Evolutionary conservation across 306 rosid genomes (phyloP).

Genomic region (Malus asiatica): DNA sequence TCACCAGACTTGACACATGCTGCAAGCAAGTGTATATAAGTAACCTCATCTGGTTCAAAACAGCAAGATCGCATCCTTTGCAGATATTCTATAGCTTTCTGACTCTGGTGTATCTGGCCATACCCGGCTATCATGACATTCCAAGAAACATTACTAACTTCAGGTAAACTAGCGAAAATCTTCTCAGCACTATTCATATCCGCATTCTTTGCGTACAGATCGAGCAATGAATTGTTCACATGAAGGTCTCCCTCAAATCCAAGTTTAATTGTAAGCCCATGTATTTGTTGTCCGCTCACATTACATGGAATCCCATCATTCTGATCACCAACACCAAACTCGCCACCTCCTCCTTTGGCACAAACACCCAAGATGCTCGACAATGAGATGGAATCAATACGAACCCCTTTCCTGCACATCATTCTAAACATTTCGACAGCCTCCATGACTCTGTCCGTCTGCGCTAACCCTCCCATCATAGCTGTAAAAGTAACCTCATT

Average conservation of each 20-base stretch:
- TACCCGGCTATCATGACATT: constrained; percentile 69
- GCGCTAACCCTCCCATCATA: constrained; percentile 55
- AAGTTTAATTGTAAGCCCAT: constrained; percentile 45
- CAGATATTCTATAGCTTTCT: constrained; percentile 44
- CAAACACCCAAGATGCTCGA: constrained; percentile 53
- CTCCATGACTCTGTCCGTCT: constrained; percentile 34
- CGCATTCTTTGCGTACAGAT: constrained; percentile 57
- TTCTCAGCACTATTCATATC: constrained; percentile 57
- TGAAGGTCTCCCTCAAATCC: constrained; percentile 65
- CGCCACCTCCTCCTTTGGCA: constrained; percentile 38
- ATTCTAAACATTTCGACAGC: constrained; percentile 46
- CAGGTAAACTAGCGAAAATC: constrained; percentile 38
- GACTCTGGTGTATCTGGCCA: constrained; percentile 40
- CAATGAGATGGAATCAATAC: constrained; percentile 58
- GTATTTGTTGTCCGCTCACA: constrained; percentile 47
- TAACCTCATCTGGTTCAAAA: constrained; percentile 65
- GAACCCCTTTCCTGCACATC: constrained; percentile 52
- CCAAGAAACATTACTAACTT: constrained; percentile 56
- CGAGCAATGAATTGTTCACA: constrained; percentile 62
- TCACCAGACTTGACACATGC: constrained; percentile 68
- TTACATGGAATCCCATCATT: constrained; percentile 2
- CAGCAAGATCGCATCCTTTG: constrained; percentile 42
- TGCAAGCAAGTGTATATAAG: constrained; percentile 54
- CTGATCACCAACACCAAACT: constrained; percentile 20
- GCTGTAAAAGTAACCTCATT: constrained; percentile 76